Evolutionary conservation across 768 basidiomycete genomes (phyloP), one percentile per base, ranked within the genome.

Genomic region (Amanita exitialis): DNA sequence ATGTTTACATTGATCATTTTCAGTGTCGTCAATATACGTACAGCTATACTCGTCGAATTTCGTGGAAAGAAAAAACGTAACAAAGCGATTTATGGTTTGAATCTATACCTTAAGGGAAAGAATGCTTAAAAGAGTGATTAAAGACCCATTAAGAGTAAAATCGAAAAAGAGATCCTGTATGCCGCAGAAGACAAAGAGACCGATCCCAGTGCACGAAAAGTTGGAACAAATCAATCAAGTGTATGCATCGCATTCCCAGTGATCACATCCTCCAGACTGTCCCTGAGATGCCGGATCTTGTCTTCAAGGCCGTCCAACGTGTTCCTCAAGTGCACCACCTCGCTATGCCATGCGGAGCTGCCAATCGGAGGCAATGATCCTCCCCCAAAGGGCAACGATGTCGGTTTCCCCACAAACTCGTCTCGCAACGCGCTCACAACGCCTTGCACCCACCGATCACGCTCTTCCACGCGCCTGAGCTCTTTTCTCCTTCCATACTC

Each of bases 391-490:
- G 28, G 43, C 9, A 7, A 49, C 39, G 37, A 37, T 20, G 23
- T 41, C 21, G 53, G 56, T 25, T 52, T 50, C 34, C 54, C 68
- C 16, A 73, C 69, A 58, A 88, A 58, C 68, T 88, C 86, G 36
- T 85, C 84, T 78, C 82, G 81, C 45, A 89, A 65, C n/a, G 78
- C 76, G 27, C 77, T 77, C 44, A 88, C 78, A 47, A 89, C 76
- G 3, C 79, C 78, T 60, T 85, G 81, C 53, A 87, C 78, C 80
- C 80, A 84, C 69, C 76, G 76, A 65, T 87, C 85, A 66, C 79
- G 73, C 61, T 87, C 87, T 63, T 79, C 83, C 57, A 65, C 71
- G 64, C 71, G 75, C 61, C 63, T 71, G 63, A 74, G 64, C 74
- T 80, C 66, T 67, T 73, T 63, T 66, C 65, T 58, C 69, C 77